phyloP scores from a whole-genome alignment of 441 rosid species.

The Populus hybrid region DNA sequence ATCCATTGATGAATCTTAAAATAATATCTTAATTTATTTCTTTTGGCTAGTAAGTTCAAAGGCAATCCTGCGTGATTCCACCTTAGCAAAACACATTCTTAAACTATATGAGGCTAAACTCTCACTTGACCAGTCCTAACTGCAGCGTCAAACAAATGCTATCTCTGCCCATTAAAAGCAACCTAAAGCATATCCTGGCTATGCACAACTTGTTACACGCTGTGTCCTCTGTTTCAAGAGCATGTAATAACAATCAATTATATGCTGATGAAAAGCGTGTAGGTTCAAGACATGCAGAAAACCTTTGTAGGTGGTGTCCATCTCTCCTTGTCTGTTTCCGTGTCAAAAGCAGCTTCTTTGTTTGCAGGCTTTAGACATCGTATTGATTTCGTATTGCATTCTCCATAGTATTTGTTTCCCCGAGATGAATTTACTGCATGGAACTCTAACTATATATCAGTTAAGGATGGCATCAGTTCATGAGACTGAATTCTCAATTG shows the following conservation, averaged over 20 bases:
- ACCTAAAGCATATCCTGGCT: neutral
- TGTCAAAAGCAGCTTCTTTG: conserved; percentile 8
- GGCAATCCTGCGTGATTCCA: neutral
- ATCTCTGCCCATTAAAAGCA: neutral
- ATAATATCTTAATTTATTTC: neutral
- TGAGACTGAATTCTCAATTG: neutral
- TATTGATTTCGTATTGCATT: neutral
- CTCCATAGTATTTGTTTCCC: conserved; percentile 8
- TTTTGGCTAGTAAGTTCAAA: neutral
- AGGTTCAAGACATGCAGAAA: neutral
- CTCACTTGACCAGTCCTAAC: neutral
- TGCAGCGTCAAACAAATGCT: neutral
- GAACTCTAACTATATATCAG: neutral
- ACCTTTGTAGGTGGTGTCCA: conserved; percentile 10
- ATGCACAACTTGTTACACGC: neutral
- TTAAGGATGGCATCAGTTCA: neutral
- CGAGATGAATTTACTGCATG: conserved; percentile 3
- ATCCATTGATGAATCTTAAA: neutral
- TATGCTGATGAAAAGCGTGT: neutral
- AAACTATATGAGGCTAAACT: neutral
- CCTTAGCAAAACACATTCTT: neutral
- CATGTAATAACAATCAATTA: neutral
- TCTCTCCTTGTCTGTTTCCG: conserved; percentile 7
- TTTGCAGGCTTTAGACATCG: conserved; percentile 2
- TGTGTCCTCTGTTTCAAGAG: neutral